These are phyloP conservation scores for Catunica adiposa DNA, from an alignment of 2,329 filamentous ascomycete genomes.

Conservation along the genomic window DNA sequence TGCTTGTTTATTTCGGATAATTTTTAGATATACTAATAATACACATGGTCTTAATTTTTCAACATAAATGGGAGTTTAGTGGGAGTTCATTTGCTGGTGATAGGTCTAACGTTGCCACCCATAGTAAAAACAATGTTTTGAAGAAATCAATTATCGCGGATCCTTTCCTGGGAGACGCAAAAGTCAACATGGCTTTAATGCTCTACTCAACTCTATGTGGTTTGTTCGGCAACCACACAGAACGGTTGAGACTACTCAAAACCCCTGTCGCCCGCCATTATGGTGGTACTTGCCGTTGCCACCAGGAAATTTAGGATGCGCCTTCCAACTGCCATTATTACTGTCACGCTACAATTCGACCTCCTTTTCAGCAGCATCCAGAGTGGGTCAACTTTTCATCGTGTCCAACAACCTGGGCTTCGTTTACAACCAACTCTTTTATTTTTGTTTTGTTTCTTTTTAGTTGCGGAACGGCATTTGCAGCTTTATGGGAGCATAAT, in stretches of 20 bases:
- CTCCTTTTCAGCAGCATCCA: constrained; percentile 3
- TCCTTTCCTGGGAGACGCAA: too few species aligned
- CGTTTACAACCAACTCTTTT: not conserved
- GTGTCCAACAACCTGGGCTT: not conserved
- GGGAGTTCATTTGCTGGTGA: too few species aligned
- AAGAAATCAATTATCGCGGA: not conserved
- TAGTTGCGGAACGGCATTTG: not conserved
- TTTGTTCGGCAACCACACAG: too few species aligned
- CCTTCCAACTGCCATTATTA: not conserved
- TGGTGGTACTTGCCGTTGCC: not conserved
- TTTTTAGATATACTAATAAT: not conserved
- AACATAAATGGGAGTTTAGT: too few species aligned
- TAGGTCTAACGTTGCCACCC: not conserved
- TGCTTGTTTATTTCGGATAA: not conserved
- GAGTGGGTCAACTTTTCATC: not conserved
- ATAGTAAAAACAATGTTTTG: not conserved
- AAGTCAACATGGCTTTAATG: too few species aligned
- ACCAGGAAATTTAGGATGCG: not conserved
- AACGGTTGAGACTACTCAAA: not conserved
- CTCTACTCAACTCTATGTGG: too few species aligned
- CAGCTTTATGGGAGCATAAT: not conserved
- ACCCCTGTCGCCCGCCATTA: not conserved
- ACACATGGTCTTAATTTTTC: not conserved
- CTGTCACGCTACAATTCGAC: not conserved
- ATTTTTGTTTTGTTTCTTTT: not conserved